Evolutionary conservation across 2,329 filamentous ascomycete species (phyloP).

Genomic region (Curvularia eragrostidis): DNA sequence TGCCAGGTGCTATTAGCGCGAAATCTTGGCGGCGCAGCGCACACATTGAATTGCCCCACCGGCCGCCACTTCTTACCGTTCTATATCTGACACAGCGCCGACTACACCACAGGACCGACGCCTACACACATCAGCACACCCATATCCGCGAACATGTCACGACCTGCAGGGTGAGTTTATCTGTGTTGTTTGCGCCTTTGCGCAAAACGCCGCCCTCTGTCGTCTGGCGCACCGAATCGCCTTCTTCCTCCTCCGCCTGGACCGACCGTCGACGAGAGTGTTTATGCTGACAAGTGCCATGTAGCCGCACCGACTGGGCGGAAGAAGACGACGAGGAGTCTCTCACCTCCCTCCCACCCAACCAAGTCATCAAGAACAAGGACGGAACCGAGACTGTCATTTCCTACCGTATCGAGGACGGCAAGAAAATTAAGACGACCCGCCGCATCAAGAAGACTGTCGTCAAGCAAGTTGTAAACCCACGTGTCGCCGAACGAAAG

Average conservation of each 20-base stretch:
- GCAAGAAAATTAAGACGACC: slow-evolving; percentile 96
- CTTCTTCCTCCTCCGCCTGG: neutral
- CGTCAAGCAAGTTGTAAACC: slow-evolving; percentile 93
- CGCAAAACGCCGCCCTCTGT: neutral
- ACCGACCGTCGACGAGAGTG: neutral
- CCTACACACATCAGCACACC: slow-evolving; percentile 14
- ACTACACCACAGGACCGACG: slow-evolving; percentile 7
- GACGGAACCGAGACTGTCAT: slow-evolving; percentile 97
- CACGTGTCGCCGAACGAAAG: slow-evolving; percentile 92
- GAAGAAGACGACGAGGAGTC: slow-evolving; percentile 76
- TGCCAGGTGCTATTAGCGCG: slow-evolving; percentile 21
- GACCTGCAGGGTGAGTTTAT: slow-evolving; percentile 45
- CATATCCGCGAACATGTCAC: slow-evolving; percentile 45
- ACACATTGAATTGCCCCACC: slow-evolving; percentile 27
- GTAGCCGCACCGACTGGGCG: slow-evolving; percentile 81
- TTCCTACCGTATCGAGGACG: slow-evolving; percentile 85
- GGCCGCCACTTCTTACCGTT: slow-evolving; percentile 21
- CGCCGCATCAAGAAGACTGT: slow-evolving; percentile 92
- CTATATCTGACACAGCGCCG: slow-evolving; percentile 10
- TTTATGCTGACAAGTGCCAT: slow-evolving; percentile 16
- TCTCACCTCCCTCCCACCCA: slow-evolving; percentile 84
- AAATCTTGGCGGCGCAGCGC: slow-evolving; percentile 26
- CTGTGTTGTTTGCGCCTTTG: neutral
- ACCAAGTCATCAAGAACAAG: slow-evolving; percentile 91
- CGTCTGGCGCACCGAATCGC: neutral